Base-by-base conservation (phyloP, 2,329 filamentous ascomycete species). In the Thelonectria rubi region DNA sequence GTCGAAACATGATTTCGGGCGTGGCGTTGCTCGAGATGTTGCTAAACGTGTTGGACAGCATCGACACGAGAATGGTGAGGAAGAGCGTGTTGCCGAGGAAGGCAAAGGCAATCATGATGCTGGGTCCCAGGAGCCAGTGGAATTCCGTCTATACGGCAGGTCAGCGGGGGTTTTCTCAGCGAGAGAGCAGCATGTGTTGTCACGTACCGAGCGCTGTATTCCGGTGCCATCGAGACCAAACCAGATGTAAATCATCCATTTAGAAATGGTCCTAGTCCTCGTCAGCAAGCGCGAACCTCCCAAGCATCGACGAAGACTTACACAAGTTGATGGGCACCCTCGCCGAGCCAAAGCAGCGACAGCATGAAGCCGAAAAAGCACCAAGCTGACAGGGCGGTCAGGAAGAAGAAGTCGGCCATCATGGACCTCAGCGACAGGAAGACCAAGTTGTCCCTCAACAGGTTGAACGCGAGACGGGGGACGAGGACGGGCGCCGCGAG, bases 241-340 rank as follows among this genome's bases (percentile, higher is more conserved):
- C 92, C 92, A 96, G 65, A 96, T 94, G 85, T 91, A 95, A 2
- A 95, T 85, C 91, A 96, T 94, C 92, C 92, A 96, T 76, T 94
- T 93, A 46, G 88, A 88, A 64, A 95, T 93, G 1, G 89, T 91
- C 5, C 82, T 85, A 48, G n/a, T 12, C 14, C 26, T 40, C 20
- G 47, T 71, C 4, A 69, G 60, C 46, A 64, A 55, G 15, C 32
- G 15, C 24, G 10, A 15, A 5, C 26, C 26, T 30, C 7, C 26
- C 26, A 32, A 8, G n/a, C 24, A 24, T 14, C 14, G 14, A 20
- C 26, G 18, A 26, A n/a, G 8, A 75, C 81, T 67, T 76, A 84
- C 76, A 91, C 78, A 5, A 88, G 76, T 53, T 84, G 79, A 55
- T 90, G 87, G 1, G 78, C 76, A 18, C 87, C 88, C 65, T 91